A percentile compares a stretch with the other conserved stretches of the same genome.
Evolutionary conservation across 805 yeast species (phyloP).

Genomic region (Cyberlindnera maritima): DNA sequence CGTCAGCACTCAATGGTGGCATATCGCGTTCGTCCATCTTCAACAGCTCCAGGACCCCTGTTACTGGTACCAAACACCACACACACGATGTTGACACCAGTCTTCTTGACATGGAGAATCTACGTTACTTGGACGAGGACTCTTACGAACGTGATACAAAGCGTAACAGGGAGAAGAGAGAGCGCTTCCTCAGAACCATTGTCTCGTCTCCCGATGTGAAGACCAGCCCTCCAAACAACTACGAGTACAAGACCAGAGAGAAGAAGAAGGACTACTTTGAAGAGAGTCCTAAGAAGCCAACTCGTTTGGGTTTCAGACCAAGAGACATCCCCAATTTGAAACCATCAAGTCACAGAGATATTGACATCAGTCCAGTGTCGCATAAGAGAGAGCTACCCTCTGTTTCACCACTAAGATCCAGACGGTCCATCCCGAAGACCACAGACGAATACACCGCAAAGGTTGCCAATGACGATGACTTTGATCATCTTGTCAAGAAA

Average conservation of each 20-base stretch:
- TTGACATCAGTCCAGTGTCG: not conserved
- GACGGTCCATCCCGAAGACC: not conserved
- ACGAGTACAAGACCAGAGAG: too few species aligned
- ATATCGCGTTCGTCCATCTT: too few species aligned
- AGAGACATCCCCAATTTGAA: constrained; percentile 12
- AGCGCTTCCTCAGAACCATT: constrained; percentile 11
- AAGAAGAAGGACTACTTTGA: not conserved
- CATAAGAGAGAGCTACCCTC: not conserved
- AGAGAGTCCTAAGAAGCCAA: constrained; percentile 1
- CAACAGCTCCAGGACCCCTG: not conserved
- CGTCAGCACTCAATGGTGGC: too few species aligned
- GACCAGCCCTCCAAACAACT: not conserved
- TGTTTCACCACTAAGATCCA: not conserved
- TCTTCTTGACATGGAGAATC: constrained; percentile 16
- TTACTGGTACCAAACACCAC: not conserved
- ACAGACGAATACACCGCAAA: not conserved
- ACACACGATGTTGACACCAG: constrained; percentile 11
- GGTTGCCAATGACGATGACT: constrained; percentile 5
- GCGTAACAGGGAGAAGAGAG: constrained; percentile 20
- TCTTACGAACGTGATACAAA: constrained; percentile 6
- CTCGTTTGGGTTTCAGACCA: constrained; percentile 6
- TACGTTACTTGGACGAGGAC: constrained; percentile 18
- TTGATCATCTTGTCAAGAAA: constrained; percentile 13
- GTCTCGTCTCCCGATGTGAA: not conserved
- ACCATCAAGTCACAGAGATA: not conserved